Conservation (phyloP, 2,329 filamentous ascomycete species). For the Atkinsonella hypoxylon region DNA sequence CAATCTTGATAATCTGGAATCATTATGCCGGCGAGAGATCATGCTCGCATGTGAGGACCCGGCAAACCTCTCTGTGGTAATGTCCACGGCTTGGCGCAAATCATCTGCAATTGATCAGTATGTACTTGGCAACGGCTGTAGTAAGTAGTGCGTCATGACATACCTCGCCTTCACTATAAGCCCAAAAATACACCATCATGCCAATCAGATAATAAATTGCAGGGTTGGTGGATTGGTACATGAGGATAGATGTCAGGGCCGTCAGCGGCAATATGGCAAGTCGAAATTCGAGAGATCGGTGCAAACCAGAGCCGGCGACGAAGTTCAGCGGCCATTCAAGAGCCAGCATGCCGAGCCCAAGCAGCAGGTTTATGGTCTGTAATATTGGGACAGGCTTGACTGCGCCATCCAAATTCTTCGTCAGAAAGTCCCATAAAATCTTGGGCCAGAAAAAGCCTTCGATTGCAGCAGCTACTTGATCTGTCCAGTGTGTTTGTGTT, state of each 20-base stretch:
- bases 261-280: slow-evolving; percentile 73
- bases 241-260: slow-evolving; percentile 58
- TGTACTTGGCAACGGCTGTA: slow-evolving; percentile 5
- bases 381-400: slow-evolving; percentile 82
- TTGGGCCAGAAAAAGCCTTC: slow-evolving; percentile 97
- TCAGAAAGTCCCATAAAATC: slow-evolving; percentile 95
- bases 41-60: slow-evolving; percentile 9
- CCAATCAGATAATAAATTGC: slow-evolving; percentile 86
- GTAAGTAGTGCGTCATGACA: slow-evolving; percentile 22
- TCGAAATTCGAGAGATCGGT: slow-evolving; percentile 79
- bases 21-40: not conserved
- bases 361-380: slow-evolving; percentile 78
- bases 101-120: slow-evolving; percentile 34
- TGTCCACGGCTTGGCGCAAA: slow-evolving; percentile 60
- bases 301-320: slow-evolving; percentile 64
- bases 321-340: slow-evolving; percentile 85
- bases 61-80: slow-evolving; percentile 42
- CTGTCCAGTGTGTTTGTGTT: slow-evolving; percentile 31
- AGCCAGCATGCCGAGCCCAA: slow-evolving; percentile 65
- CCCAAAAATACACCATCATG: slow-evolving; percentile 87
- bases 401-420: slow-evolving; percentile 73
- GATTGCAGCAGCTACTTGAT: slow-evolving; percentile 74
- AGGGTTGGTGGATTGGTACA: slow-evolving; percentile 89
- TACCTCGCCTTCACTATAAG: slow-evolving; percentile 94
- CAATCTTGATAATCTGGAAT: not conserved